A percentile compares a stretch with the other conserved stretches of the same genome.
Evolutionary conservation across 331 rosid species (phyloP).

Genomic region (Pyrus hybrid): DNA sequence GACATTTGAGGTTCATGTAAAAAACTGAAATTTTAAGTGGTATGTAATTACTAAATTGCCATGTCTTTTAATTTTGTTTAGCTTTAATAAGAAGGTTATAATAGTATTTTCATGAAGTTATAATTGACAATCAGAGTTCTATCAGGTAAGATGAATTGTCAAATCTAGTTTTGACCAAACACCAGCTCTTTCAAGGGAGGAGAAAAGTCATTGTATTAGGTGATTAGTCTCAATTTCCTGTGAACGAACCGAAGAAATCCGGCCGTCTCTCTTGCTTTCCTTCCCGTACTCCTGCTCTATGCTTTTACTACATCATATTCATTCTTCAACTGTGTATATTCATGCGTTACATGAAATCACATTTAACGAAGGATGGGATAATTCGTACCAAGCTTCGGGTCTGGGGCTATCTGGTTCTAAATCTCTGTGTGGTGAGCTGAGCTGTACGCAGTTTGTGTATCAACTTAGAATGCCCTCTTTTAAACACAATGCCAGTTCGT

Average conservation of each 20-base stretch:
- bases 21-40: too few species aligned
- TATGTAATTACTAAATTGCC: too few species aligned
- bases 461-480: slow-evolving; percentile 50
- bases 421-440: slow-evolving; percentile 8
- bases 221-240: background rate
- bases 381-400: background rate
- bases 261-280: background rate
- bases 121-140: too few species aligned
- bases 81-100: too few species aligned
- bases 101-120: too few species aligned
- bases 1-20: too few species aligned
- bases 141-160: background rate
- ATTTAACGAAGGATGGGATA: background rate
- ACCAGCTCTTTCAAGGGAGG: background rate
- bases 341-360: background rate
- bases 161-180: background rate
- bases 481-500: slow-evolving; percentile 54
- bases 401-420: background rate
- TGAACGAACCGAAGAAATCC: background rate
- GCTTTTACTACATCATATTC: background rate
- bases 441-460: slow-evolving; percentile 9
- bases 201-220: background rate
- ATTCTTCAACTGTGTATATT: background rate
- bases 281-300: background rate
- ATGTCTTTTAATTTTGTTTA: too few species aligned